Conservation (phyloP, 2,329 filamentous ascomycete genomes). For the Geoglossum cookeanum region DNA sequence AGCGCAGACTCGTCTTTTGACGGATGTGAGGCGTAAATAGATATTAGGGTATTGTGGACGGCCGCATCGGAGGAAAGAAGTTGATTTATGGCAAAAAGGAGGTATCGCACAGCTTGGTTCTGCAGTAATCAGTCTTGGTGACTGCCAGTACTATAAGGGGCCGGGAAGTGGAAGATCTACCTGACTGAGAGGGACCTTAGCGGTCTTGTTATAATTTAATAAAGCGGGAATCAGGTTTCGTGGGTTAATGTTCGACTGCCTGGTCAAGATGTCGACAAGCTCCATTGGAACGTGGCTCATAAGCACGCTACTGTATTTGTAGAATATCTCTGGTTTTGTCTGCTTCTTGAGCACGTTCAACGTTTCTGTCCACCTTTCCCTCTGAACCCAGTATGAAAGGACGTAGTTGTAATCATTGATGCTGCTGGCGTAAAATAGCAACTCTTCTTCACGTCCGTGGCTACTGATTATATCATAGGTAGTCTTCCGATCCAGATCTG, state of each 20-base stretch:
- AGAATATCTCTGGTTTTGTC: conserved; percentile 81
- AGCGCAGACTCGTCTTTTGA: conserved; percentile 71
- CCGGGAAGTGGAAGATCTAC: conserved; percentile 2
- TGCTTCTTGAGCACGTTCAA: conserved; percentile 82
- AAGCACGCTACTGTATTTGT: conserved; percentile 89
- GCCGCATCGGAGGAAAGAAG: conserved; percentile 63
- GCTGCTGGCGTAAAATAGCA: conserved; percentile 76
- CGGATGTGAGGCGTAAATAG: conserved; percentile 77
- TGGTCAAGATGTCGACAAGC: conserved; percentile 87
- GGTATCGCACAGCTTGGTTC: conserved; percentile 86
- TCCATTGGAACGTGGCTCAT: conserved; percentile 77
- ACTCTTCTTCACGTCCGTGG: conserved; percentile 81
- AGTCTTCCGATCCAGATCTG: conserved; percentile 75
- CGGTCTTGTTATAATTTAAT: conserved; percentile 76
- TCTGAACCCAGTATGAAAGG: conserved; percentile 89
- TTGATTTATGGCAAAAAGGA: conserved; percentile 83
- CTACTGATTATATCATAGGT: conserved; percentile 92
- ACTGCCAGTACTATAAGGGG: neutral
- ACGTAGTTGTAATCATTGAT: conserved; percentile 90
- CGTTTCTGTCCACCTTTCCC: conserved; percentile 78
- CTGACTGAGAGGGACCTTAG: conserved; percentile 39
- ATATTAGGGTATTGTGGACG: conserved; percentile 91
- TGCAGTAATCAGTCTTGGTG: conserved; percentile 10
- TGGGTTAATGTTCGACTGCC: conserved; percentile 67
- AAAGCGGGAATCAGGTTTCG: conserved; percentile 82